Conservation (phyloP, 2,329 filamentous ascomycete species). For the Botrytis fabae region DNA sequence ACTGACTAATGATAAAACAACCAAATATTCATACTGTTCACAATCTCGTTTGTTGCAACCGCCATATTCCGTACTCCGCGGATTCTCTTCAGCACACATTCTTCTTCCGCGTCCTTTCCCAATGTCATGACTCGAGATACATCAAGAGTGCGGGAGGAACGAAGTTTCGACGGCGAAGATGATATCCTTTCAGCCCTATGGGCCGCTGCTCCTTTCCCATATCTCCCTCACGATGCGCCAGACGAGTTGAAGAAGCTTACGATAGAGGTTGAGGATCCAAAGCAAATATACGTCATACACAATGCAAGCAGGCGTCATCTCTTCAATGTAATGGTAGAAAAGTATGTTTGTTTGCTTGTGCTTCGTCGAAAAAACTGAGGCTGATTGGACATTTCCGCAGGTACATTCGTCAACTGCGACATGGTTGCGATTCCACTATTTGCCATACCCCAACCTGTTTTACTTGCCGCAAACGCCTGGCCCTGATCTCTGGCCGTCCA, state of each 20-base stretch:
- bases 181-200: slow-evolving; percentile 57
- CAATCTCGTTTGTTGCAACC: slow-evolving; percentile 8
- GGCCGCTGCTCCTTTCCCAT: slow-evolving; percentile 60
- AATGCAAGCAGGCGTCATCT: slow-evolving; percentile 60
- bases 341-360: slow-evolving; percentile 41
- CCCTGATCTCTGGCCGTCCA: slow-evolving; percentile 63
- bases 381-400: slow-evolving; percentile 46
- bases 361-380: slow-evolving; percentile 14
- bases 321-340: slow-evolving; percentile 67
- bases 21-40: not conserved
- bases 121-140: slow-evolving; percentile 54
- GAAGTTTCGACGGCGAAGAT: slow-evolving; percentile 29
- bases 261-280: slow-evolving; percentile 61
- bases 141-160: slow-evolving; percentile 32
- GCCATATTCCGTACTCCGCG: not conserved
- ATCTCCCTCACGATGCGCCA: slow-evolving; percentile 61
- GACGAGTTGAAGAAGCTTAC: slow-evolving; percentile 55
- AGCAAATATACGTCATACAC: slow-evolving; percentile 60
- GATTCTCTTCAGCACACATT: not conserved
- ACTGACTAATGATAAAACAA: not conserved
- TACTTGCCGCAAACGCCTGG: slow-evolving; percentile 69
- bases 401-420: slow-evolving; percentile 78
- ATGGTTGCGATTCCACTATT: slow-evolving; percentile 68
- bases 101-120: slow-evolving; percentile 26
- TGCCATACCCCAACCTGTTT: slow-evolving; percentile 80